phyloP scores from a whole-genome alignment of 2,329 filamentous ascomycete species.

The Verticillium albo-atrum region DNA sequence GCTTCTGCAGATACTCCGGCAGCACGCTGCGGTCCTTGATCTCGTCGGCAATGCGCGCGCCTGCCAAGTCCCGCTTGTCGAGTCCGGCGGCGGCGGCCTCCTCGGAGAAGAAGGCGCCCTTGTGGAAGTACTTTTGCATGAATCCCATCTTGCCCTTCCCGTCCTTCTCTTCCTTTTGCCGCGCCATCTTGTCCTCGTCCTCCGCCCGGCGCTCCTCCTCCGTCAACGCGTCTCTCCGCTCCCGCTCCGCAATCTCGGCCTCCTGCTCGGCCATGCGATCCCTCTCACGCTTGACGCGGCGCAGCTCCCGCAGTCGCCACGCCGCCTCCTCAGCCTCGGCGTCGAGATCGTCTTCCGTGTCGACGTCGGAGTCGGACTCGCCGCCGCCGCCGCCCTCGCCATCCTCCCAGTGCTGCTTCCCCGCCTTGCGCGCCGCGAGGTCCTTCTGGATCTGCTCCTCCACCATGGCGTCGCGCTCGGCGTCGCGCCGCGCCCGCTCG shows the following conservation, averaged over 20 bases:
- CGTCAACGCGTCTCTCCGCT: conserved; percentile 80
- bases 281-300: conserved; percentile 81
- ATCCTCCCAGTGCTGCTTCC: conserved; percentile 79
- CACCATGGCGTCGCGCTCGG: conserved; percentile 72
- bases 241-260: conserved; percentile 81
- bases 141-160: conserved; percentile 75
- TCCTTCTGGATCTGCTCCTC: conserved; percentile 86
- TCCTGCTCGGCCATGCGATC: conserved; percentile 80
- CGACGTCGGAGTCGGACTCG: conserved; percentile 64
- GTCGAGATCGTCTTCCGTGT: conserved; percentile 84
- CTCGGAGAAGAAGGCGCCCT: conserved; percentile 91
- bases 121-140: conserved; percentile 96
- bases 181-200: conserved; percentile 71
- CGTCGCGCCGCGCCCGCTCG: conserved; percentile 61
- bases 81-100: conserved; percentile 72
- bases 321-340: conserved; percentile 84
- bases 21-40: conserved; percentile 75
- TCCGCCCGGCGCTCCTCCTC: conserved; percentile 82
- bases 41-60: conserved; percentile 76
- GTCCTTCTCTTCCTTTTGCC: conserved; percentile 77
- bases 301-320: conserved; percentile 90
- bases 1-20: conserved; percentile 86
- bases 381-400: conserved; percentile 55
- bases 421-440: conserved; percentile 66
- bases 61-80: conserved; percentile 80